Percentiles rank a stretch among this genome's conserved stretches.
Conservation (phyloP, 495 filamentous ascomycete species). For the Usnea hakonensis region DNA sequence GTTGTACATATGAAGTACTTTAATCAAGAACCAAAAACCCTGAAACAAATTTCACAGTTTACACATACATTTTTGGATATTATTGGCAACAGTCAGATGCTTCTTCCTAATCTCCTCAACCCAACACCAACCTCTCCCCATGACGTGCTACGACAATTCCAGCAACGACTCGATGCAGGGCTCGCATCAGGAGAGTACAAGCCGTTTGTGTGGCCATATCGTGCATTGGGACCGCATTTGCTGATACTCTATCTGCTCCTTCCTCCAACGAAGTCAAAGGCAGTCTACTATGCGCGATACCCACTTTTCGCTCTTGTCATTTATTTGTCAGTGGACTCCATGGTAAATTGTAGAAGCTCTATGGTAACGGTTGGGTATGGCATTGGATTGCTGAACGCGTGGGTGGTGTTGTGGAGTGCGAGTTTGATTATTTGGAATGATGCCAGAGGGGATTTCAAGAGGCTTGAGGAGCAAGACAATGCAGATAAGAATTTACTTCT, state of each 20-base stretch:
- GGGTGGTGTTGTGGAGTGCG: slow-evolving; percentile 58
- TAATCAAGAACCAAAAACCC: neutral
- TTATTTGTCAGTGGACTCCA: slow-evolving; percentile 35
- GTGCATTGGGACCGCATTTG: slow-evolving; percentile 40
- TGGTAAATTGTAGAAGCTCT: slow-evolving; percentile 41
- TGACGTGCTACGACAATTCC: slow-evolving; percentile 9
- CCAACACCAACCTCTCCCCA: neutral
- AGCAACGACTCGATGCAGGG: slow-evolving; percentile 14
- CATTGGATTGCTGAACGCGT: slow-evolving; percentile 57
- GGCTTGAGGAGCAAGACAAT: slow-evolving; percentile 46
- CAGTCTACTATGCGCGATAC: slow-evolving; percentile 44
- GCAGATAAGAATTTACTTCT: neutral
- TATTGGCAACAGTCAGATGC: slow-evolving; percentile 2
- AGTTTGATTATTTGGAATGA: slow-evolving; percentile 56
- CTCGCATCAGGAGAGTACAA: slow-evolving; percentile 35
- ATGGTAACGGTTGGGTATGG: slow-evolving; percentile 57
- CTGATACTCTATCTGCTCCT: slow-evolving; percentile 52
- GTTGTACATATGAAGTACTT: neutral
- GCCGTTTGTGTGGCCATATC: slow-evolving; percentile 51
- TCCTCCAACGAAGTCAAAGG: slow-evolving; percentile 44
- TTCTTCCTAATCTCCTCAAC: neutral
- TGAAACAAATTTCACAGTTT: neutral
- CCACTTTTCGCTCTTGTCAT: slow-evolving; percentile 47
- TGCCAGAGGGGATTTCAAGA: slow-evolving; percentile 56
- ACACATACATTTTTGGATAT: neutral